Evolutionary conservation across 768 basidiomycete genomes (phyloP), one percentile per base, ranked within the genome.

Genomic region (Serendipita sp.): DNA sequence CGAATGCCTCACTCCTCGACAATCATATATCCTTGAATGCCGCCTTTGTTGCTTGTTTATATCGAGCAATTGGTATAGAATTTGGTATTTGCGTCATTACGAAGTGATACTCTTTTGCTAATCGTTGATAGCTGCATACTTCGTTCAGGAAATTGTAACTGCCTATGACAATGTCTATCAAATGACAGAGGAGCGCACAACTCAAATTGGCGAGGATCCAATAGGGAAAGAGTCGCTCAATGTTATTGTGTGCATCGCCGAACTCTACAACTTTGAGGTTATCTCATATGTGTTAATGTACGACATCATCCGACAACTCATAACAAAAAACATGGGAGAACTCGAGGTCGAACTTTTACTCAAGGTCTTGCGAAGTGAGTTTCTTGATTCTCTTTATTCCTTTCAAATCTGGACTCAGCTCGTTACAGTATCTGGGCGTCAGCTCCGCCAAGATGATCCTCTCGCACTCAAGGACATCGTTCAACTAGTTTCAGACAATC

Each of bases 191-290:
- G 32, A 30, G 16, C 8, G 36, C 16, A 3, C 65, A 0, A 56
- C 70, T 15, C 63, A 60, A 23, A 67, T 71, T 1, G 69, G 70
- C 2, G 67, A 71, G 7, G 77, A 78, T 23, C 76, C 74, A 1
- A 72, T 76, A 3, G 89, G 91, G 35, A 99, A 98, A 75, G 91
- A 95, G 71, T 85, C 85, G 68, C 84, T 88, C 8, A 98, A 99
- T 72, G 75, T 99, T 38, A 80, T 95, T 46, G 83, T 90, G 1
- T 80, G 98, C 28, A 75, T 97, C 23, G 89, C 91, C 1, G 93
- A 97, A 72, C 76, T 99, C 18, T 98, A 97, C 77, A 97, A 97
- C 72, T 93, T 97, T 71, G 89, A 92, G 75, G 90, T 97, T 28
- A 82, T 98, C 63, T 90, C 90, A 2, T 91, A 85, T 65, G 76